Evolutionary conservation across 306 rosid genomes (phyloP).

Genomic region (Quercus agrifolia): DNA sequence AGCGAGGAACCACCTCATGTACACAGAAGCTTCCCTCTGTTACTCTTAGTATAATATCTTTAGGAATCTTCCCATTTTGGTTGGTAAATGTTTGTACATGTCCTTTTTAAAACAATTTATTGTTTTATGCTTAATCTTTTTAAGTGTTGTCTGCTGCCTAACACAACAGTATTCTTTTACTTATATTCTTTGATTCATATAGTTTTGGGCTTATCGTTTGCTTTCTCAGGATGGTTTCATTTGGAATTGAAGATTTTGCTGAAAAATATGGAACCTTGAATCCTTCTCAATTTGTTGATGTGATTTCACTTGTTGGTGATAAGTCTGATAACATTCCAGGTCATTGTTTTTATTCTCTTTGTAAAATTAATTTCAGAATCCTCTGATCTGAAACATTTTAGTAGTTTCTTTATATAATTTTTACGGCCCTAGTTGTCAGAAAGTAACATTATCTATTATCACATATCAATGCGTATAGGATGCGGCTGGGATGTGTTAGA

Average conservation of each 20-base stretch:
- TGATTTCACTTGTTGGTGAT: constrained; percentile 85
- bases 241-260: constrained; percentile 89
- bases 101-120: neutral
- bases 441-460: too few relatives aligned
- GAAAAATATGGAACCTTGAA: constrained; percentile 61
- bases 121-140: neutral
- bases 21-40: neutral
- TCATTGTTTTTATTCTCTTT: constrained; percentile 29
- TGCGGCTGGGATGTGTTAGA: too few relatives aligned
- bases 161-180: neutral
- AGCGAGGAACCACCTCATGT: too few relatives aligned
- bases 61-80: neutral
- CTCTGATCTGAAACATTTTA: neutral
- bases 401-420: neutral
- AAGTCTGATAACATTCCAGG: constrained; percentile 96
- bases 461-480: too few relatives aligned
- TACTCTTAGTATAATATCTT: neutral
- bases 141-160: neutral
- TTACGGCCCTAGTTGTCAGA: too few relatives aligned
- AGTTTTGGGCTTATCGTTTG: constrained; percentile 9
- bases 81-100: neutral
- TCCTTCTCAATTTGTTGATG: constrained; percentile 93
- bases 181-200: neutral
- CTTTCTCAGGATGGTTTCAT: constrained; percentile 75
- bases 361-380: neutral